Conservation (phyloP, 2,329 filamentous ascomycete genomes). For the Cryphonectria japonica region DNA sequence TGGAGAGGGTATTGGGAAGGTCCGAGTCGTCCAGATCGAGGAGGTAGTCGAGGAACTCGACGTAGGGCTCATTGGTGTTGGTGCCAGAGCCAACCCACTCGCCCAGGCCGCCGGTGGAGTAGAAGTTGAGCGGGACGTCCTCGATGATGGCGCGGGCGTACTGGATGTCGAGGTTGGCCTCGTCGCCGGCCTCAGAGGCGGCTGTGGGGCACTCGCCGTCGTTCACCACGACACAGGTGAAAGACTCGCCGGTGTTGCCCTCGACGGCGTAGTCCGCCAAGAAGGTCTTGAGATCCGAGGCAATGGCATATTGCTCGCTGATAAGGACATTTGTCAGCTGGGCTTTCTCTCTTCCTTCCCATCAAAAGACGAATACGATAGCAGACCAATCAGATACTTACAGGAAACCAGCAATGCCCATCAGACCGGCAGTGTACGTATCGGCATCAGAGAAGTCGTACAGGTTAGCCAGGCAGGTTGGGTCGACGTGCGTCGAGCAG, state of each 20-base stretch:
- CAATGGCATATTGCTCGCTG: slow-evolving; percentile 36
- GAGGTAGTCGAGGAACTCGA: slow-evolving; percentile 65
- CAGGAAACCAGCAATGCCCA: slow-evolving; percentile 28
- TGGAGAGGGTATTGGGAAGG: slow-evolving; percentile 66
- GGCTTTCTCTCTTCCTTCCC: background rate
- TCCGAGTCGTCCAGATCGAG: slow-evolving; percentile 55
- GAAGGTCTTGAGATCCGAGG: slow-evolving; percentile 40
- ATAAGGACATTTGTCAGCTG: slow-evolving; percentile 56
- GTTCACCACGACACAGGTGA: slow-evolving; percentile 53
- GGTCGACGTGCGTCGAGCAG: slow-evolving; percentile 42
- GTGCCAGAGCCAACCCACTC: slow-evolving; percentile 36
- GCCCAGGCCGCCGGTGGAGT: slow-evolving; percentile 26
- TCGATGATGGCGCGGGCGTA: slow-evolving; percentile 33
- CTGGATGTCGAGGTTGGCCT: slow-evolving; percentile 64
- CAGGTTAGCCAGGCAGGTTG: slow-evolving; percentile 48
- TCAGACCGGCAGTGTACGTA: slow-evolving; percentile 30
- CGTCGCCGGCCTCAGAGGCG: slow-evolving; percentile 43
- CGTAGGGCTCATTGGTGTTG: slow-evolving; percentile 68
- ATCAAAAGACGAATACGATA: background rate
- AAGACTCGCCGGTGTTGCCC: slow-evolving; percentile 37
- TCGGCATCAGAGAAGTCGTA: slow-evolving; percentile 52
- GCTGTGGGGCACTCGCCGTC: slow-evolving; percentile 41
- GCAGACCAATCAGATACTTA: background rate
- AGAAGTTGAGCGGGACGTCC: slow-evolving; percentile 40
- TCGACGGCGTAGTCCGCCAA: slow-evolving; percentile 14